Base-by-base conservation (phyloP, 139 green algal species). In the Chlamydomonas urium region DNA sequence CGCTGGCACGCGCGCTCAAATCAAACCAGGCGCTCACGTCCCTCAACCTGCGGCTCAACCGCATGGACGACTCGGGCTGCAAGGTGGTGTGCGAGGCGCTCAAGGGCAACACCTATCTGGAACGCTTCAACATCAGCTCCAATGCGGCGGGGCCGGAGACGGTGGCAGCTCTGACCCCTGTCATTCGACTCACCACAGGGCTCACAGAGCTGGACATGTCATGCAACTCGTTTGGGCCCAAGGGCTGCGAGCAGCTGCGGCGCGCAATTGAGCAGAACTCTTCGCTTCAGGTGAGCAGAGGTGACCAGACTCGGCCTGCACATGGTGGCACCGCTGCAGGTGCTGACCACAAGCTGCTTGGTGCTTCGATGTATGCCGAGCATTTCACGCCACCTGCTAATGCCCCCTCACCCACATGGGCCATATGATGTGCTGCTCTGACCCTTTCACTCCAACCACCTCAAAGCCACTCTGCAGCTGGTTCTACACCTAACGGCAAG, bases 51-150 rank as follows among this genome's bases (percentile, higher is more conserved):
- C 75, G 84, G 42, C 78, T 94, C 1, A 93, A 94, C 72, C 81
- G 88, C 48, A 79, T 94, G 58, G 88, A 85, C 6, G 88, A 94
- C 53, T 85, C 90, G 47, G 89, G 89, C 23, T 83, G 77, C 70
- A 74, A 74, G 42, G 78, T 73, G 4, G 60, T 88, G 10, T 75
- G 72, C 35, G 81, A 80, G 31, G 61, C 67, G 10, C 59, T 84
- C 31, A 61, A 37, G 17, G 53, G 17, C 50, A 80, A 85, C 60
- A 38, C 62, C 2, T 72, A 65, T 8, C 74, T 94, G 4, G 71
- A 86, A 74, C 80, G 71, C 4, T 60, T 94, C 66, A 90, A 89
- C 73, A 33, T 94, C 0, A 75, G 71, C 58, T 78, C 82, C 45
- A 94, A 92, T 36, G 80, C 71, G 2, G 78, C 79, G 8, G 84